Base-by-base conservation (phyloP, 257 asterid species). In the Primulina huaijiensis region DNA sequence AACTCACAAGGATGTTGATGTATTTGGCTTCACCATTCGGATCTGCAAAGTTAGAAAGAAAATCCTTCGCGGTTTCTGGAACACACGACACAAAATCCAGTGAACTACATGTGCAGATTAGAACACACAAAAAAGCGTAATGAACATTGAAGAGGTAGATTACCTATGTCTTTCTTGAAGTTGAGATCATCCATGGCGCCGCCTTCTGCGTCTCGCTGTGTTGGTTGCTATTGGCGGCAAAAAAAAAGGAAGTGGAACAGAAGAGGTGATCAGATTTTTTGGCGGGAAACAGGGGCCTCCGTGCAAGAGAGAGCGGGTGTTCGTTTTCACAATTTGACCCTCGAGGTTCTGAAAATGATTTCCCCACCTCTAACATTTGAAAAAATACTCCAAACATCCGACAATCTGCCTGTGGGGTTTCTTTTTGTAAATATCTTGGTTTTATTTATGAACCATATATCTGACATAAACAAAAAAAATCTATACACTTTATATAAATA, bases 41-140 rank as follows among this genome's bases (percentile, higher is more conserved):
- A 77, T 86, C 97, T 62, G 92, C 83, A 68, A 91, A 94, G 68
- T 94, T 77, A 1, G 82, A 50, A 11, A 91, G 88, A 72, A 94
- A 94, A 69, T 89, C 92, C 58, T 78, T 91, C n/a, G 98, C 96
- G 38, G 79, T 71, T 73, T 88, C 98, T 94, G 69, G 17, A 50
- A 23, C 25, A 72, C 17, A 25, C 5, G 3, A 53, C 10, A 64
- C 23, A 19, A 16, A 38, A 65, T 19, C 43, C 20, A 50, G 57
- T 43, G 38, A 68, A 50, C 35, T 38, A 62, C 19, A 68, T 11
- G 66, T 40, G 29, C n/a, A 71, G 33, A 30, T 30, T 30, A 30
- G 3, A 34, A 31, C 37, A 56, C 25, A 65, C 56, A 59, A 62
- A 21, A 43, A 16, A 1, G 67, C 1, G 12, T 14, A 58, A 14